Base-by-base conservation (phyloP, 2,329 filamentous ascomycete genomes). In the Fusarium multiceps region DNA sequence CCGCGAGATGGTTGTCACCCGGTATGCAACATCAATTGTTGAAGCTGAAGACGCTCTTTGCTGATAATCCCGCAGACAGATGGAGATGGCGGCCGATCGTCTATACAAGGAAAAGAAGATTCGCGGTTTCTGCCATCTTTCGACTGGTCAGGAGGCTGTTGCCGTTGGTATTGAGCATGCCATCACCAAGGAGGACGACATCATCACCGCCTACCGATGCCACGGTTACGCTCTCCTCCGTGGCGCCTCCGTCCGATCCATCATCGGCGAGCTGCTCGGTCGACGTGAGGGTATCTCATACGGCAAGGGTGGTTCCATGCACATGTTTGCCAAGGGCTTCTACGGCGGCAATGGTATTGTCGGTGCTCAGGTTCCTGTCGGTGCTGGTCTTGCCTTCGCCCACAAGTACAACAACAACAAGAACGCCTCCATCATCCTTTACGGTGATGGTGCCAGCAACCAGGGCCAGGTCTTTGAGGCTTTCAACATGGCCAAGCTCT, bases 51-150 rank as follows among this genome's bases (percentile, higher is more conserved):
- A 34, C 42, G 28, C 21, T 40, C n/a, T 56, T 59, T 70, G 58
- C 78, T 79, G 67, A 80, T 76, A 77, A 77, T 74, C 71, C 54
- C 74, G 67, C 76, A 97, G 94, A 85, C 96, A 97, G 82, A 97
- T 99, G 96, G 96, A 99, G 85, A 97, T 99, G 95, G 94, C 95
- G 74, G 94, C 96, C 85, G 96, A 99, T 82, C 90, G 95, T 81
- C 87, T 99, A 79, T 99, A 99, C 93, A 99, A 99, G 88, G 96
- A 98, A 88, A 99, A 99, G 92, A 98, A 99, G 89, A 98, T 99
- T 78, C 93, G 96, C 78, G 96, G 96, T 85, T 99, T 99, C 92
- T 99, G 96, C 86, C 96, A 99, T 86, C 85, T 99, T 83, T 98
- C 96, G 63, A 97, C 92, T 64, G 96, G 96, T 70, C 96, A 99